phyloP scores from a whole-genome alignment of 306 rosid genomes.

The Dalbergia cochinchinensis region DNA sequence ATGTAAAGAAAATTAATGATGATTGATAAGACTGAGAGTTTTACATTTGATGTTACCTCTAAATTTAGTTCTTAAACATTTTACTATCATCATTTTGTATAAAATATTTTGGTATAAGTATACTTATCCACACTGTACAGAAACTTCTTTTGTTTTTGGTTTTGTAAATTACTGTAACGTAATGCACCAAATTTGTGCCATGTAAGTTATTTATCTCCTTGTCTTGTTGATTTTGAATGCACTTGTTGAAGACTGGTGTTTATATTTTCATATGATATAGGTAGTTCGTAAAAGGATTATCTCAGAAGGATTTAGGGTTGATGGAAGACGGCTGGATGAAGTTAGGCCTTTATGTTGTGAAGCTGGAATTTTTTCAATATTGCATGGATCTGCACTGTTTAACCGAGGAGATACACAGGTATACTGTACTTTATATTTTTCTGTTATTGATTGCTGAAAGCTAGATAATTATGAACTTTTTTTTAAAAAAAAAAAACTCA shows the following conservation, averaged over 20 bases:
- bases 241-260: constrained; percentile 38
- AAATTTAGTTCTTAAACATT: constrained; percentile 17
- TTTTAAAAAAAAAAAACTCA: neutral
- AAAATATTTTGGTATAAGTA: neutral
- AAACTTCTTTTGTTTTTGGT: neutral
- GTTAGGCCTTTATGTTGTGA: constrained; percentile 95
- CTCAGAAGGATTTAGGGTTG: constrained; percentile 82
- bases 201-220: constrained; percentile 5
- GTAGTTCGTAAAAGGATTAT: constrained; percentile 90
- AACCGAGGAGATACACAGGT: constrained; percentile 98
- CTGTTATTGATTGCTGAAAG: constrained; percentile 38
- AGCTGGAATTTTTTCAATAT: constrained; percentile 68
- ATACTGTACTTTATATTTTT: constrained; percentile 24
- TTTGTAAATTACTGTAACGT: constrained; percentile 1
- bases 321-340: constrained; percentile 94
- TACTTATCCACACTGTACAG: constrained; percentile 26
- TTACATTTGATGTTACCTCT: constrained; percentile 10
- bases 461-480: neutral
- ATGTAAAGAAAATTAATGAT: constrained; percentile 7
- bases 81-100: neutral
- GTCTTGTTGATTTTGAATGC: constrained; percentile 25
- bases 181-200: neutral
- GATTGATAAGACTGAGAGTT: neutral
- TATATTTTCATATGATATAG: constrained; percentile 55
- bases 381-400: constrained; percentile 94